Evolutionary conservation across 352 stramenopile genomes (phyloP).

Genomic region (Globisporangium barbulae): DNA sequence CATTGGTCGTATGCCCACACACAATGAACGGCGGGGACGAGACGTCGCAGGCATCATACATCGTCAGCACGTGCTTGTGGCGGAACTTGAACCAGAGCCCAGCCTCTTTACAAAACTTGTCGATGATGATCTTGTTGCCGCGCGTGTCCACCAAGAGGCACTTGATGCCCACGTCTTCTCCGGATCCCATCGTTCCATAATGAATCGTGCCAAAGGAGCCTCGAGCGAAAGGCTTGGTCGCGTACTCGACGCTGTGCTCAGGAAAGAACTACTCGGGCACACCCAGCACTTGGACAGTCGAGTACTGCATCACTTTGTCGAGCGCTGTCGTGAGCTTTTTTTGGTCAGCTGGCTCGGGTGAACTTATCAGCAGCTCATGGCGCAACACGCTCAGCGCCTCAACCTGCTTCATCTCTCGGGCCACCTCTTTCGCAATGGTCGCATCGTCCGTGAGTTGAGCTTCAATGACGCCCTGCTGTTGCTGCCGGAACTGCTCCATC

Average conservation of each 20-base stretch:
- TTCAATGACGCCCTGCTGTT: background rate
- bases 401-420: background rate
- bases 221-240: background rate
- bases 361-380: background rate
- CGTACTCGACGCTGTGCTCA: slow-evolving; percentile 1
- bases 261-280: background rate
- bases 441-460: slow-evolving; percentile 3
- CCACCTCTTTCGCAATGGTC: background rate
- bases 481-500: background rate
- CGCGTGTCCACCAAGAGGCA: background rate
- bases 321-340: background rate
- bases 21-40: slow-evolving; percentile 9
- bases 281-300: background rate
- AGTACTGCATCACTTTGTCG: slow-evolving; percentile 3
- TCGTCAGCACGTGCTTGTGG: slow-evolving; percentile 15
- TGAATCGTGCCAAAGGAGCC: slow-evolving; percentile 8
- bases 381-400: slow-evolving; percentile 5
- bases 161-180: slow-evolving; percentile 11
- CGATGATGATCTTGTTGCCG: background rate
- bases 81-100: slow-evolving; percentile 13
- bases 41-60: slow-evolving; percentile 19
- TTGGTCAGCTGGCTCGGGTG: background rate
- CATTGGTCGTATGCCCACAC: background rate
- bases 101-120: slow-evolving; percentile 2
- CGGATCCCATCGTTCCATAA: background rate